Evolutionary conservation across 352 stramenopile species (phyloP), one percentile per base, ranked within the genome.

Genomic region (Phytophthora sp.): DNA sequence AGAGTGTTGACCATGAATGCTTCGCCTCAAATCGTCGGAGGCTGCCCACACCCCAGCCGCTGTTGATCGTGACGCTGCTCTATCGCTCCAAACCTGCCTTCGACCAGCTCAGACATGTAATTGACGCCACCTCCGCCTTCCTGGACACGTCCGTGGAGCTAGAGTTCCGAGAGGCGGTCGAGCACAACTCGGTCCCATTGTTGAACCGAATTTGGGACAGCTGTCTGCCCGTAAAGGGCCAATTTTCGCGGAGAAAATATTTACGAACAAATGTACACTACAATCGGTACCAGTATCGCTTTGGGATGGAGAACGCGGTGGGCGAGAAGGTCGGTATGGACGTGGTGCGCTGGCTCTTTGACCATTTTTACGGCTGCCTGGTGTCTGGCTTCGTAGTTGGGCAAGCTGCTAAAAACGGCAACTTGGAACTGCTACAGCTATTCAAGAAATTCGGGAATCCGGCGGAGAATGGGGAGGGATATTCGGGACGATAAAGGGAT

Each of bases 141-240:
- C 13, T 48, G 41, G 41, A 48, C 21, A 31, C 41, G 5, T 48
- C 41, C 4, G 41, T 48, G 20, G 41, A 48, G 41, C 41, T 48
- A 2, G 5, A 26, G 23, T 23, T 32, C 12, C 9, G 21, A 11
- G 6, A 17, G 13, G 41, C 41, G 3, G 13, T 26, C 41, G 18
- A 31, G 20, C n/a, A 31, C 12, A 27, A 17, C 41, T 48, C 41
- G 11, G 7, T 32, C 21, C 39, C 17, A 20, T 23, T 24, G 12
- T 23, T 45, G 20, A 20, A 45, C 17, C 38, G 38, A 11, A 45
- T 45, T 5, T 30, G 38, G 38, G 13, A 21, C 17, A 45, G 38
- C 38, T 27, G 38, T 26, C 21, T 5, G 9, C 20, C 38, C 21
- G 38, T 11, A 7, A 43, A 21, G 4, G 37, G 21, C 6, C 26